Evolutionary conservation across 768 basidiomycete species (phyloP).

Genomic region (Botryobasidium botryosum): DNA sequence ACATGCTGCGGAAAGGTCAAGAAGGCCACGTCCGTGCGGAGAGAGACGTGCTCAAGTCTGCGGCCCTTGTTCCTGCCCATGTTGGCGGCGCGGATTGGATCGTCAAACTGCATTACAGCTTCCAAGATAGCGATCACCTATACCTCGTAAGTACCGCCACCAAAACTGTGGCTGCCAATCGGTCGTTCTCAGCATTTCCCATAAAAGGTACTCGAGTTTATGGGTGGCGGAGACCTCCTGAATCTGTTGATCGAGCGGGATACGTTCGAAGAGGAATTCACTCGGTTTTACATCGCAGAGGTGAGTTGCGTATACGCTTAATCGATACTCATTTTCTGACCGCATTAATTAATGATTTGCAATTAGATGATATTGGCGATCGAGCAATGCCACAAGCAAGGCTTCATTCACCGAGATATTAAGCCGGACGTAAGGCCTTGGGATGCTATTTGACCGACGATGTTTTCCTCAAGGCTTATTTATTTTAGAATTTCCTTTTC

Average conservation of each 20-base stretch:
- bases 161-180: too few species aligned
- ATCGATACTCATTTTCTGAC: neutral
- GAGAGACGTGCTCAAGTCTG: slow-evolving; percentile 83
- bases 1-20: slow-evolving; percentile 92
- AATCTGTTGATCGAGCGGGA: slow-evolving; percentile 89
- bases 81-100: slow-evolving; percentile 80
- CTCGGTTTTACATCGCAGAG: slow-evolving; percentile 89
- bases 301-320: slow-evolving; percentile 35
- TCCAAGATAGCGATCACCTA: slow-evolving; percentile 87
- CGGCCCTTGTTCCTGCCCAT: slow-evolving; percentile 60
- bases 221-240: slow-evolving; percentile 92
- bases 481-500: slow-evolving; percentile 78
- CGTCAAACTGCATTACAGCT: slow-evolving; percentile 81
- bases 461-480: slow-evolving; percentile 3
- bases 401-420: slow-evolving; percentile 96
- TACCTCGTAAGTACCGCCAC: slow-evolving; percentile 52
- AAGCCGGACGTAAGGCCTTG: slow-evolving; percentile 66
- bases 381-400: slow-evolving; percentile 82
- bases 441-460: slow-evolving; percentile 14
- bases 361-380: slow-evolving; percentile 76
- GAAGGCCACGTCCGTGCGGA: slow-evolving; percentile 96
- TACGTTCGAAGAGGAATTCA: slow-evolving; percentile 79
- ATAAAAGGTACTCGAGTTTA: slow-evolving; percentile 68
- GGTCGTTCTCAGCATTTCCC: too few species aligned
- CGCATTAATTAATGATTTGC: slow-evolving; percentile 3